These are phyloP conservation scores for Panaeolus papilionaceus DNA, from an alignment of 768 basidiomycete genomes.

Conservation along the genomic window DNA sequence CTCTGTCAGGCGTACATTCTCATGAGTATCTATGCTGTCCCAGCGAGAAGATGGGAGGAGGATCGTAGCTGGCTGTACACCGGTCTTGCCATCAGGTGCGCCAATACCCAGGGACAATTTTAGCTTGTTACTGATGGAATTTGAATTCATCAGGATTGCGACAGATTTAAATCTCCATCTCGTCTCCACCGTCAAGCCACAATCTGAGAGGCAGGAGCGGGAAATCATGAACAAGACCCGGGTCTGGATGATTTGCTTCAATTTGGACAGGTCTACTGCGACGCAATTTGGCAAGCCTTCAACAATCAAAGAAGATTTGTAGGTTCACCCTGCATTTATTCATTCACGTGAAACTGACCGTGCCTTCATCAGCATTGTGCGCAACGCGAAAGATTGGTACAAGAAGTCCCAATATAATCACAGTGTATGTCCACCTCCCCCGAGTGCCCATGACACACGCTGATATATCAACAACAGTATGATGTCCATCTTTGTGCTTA, in stretches of 20 bases:
- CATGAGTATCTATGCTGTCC: conserved; percentile 82
- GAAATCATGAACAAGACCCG: conserved; percentile 85
- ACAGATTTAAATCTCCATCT: conserved; percentile 90
- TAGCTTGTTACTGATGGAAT: conserved; percentile 12
- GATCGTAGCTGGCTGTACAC: conserved; percentile 91
- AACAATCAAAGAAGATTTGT: conserved; percentile 88
- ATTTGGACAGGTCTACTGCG: conserved; percentile 85
- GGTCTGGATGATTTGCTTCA: conserved; percentile 93
- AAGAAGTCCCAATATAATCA: conserved; percentile 68
- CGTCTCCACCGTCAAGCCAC: conserved; percentile 61
- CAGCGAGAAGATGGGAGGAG: conserved; percentile 86
- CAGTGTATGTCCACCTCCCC: conserved; percentile 42
- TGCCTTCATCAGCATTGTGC: conserved; percentile 56
- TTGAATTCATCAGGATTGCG: conserved; percentile 62
- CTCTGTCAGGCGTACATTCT: conserved; percentile 91
- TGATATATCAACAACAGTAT: conserved; percentile 54
- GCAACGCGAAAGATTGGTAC: conserved; percentile 79
- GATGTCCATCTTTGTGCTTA: conserved; percentile 81
- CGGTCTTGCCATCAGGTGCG: conserved; percentile 81
- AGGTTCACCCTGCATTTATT: conserved; percentile 31
- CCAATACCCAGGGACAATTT: background rate
- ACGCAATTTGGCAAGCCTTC: conserved; percentile 92
- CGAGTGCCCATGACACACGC: conserved; percentile 11
- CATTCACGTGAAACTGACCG: background rate
- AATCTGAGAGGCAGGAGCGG: conserved; percentile 76